Conservation (phyloP, 768 basidiomycete species). For the Boletus reticuloceps region DNA sequence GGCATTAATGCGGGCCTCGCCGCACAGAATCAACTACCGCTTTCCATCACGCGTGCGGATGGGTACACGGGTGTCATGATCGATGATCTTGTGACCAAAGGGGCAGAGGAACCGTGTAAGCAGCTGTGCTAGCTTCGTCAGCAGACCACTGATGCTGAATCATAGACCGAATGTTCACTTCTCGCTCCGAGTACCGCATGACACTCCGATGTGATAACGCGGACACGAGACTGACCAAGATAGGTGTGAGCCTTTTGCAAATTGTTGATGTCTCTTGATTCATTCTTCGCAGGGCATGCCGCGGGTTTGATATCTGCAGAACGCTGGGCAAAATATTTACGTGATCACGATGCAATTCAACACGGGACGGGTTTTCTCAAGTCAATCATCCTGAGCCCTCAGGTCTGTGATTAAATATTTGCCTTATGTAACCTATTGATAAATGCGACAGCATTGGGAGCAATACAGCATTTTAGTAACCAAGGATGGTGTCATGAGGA, state of each 20-base stretch:
- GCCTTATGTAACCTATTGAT: neutral
- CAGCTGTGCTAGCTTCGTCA: neutral
- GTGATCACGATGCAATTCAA: conserved; percentile 33
- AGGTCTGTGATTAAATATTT: conserved; percentile 24
- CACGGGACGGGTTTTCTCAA: conserved; percentile 36
- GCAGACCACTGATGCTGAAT: neutral
- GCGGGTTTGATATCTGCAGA: conserved; percentile 42
- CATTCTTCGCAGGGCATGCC: conserved; percentile 31
- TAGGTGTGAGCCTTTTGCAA: conserved; percentile 42
- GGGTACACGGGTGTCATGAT: conserved; percentile 90
- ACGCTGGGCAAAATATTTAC: conserved; percentile 42
- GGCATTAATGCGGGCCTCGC: conserved; percentile 85
- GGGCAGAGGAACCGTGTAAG: conserved; percentile 87
- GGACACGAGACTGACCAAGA: conserved; percentile 75
- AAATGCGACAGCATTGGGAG: conserved; percentile 38
- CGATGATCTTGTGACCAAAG: conserved; percentile 85
- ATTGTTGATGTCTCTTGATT: neutral
- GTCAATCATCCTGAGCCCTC: conserved; percentile 38
- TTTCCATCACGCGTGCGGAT: conserved; percentile 78
- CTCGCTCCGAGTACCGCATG: conserved; percentile 88
- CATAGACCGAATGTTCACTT: conserved; percentile 91
- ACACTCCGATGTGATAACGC: conserved; percentile 87
- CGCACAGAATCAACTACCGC: conserved; percentile 50
- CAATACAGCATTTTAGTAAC: conserved; percentile 39
- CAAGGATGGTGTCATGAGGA: conserved; percentile 43